Base-by-base conservation (phyloP, 2,329 filamentous ascomycete species). In the Aspergillus sp. region DNA sequence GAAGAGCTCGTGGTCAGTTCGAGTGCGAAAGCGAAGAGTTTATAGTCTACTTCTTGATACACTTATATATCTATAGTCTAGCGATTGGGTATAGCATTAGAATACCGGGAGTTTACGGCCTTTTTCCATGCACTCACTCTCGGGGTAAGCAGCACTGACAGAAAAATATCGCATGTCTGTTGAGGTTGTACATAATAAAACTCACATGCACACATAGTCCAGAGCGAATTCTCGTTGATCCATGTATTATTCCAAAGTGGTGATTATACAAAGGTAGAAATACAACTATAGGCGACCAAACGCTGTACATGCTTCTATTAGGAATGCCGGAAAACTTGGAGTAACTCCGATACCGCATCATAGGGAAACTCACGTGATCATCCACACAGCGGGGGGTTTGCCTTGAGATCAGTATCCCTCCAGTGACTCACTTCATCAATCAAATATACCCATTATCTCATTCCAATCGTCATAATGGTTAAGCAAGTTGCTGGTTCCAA, bases 401-500 rank as follows among this genome's bases (percentile, higher is more conserved):
- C 47, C 21, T 44, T 24, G 31, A 41, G 23, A 44, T 17, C 33
- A 31, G 27, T 11, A 31, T 31, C 14, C 17, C 39, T 54, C 15
- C 19, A 46, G 35, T 52, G 46, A 57, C 55, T 60, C 47, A 48
- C 57, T 55, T 60, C 47, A 48, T 58, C 52, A 31, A 31, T n/a
- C 58, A 56, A 60, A 60, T 60, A 54, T 62, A 57, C 44, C 24
- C 33, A 15, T 19, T 50, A 15, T 46, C 11, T 49, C 39, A 19
- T 19, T 48, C 31, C n/a, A 55, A 59, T 56, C 48, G n/a, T 64
- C 70, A 74, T 62, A 59, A 75, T 75, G 72, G 66, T 64, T 58
- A 70, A 71, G 58, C 64, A 69, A 67, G 60, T 75, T 48, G 70
- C 72, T 64, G 72, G 72, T 65, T 74, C 70, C 49, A 75, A 74